A percentile compares a stretch with the other conserved stretches of the same genome.
Conservation (phyloP, 2,329 filamentous ascomycete genomes). For the Ceratocystis ficicola region DNA sequence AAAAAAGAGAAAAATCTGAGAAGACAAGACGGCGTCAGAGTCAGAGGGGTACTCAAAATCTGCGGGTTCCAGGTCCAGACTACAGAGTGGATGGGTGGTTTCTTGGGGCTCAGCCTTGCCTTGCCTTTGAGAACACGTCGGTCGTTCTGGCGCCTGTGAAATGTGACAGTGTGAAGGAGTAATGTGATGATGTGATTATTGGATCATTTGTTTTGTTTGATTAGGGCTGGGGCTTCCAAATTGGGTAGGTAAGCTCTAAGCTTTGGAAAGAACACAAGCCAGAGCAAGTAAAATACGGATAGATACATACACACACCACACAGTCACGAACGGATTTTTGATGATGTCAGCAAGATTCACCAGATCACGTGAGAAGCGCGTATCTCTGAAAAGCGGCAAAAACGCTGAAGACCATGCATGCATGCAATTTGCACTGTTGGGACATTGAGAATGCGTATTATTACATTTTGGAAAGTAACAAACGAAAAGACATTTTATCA, state of each 20-base stretch:
- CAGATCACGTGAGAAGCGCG: background rate
- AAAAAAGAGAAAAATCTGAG: background rate
- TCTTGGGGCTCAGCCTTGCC: background rate
- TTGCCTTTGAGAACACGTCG: background rate
- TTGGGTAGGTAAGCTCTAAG: background rate
- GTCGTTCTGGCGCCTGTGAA: background rate
- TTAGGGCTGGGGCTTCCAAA: constrained; percentile 5
- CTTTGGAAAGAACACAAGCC: background rate
- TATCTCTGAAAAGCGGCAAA: background rate
- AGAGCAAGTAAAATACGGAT: background rate
- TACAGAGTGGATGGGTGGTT: background rate
- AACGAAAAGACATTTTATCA: background rate
- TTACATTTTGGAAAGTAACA: background rate
- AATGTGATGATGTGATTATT: background rate
- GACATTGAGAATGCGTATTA: background rate
- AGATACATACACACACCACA: background rate
- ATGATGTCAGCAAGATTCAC: constrained; percentile 3
- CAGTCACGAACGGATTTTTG: background rate
- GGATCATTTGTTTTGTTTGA: background rate
- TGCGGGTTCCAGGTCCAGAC: no score
- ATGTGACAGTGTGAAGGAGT: no score
- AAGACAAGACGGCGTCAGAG: background rate
- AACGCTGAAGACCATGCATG: background rate
- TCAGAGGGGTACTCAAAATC: background rate
- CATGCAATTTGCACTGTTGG: background rate